phyloP scores from a whole-genome alignment of 2,329 filamentous ascomycete genomes.

The Rutstroemia sp. region DNA sequence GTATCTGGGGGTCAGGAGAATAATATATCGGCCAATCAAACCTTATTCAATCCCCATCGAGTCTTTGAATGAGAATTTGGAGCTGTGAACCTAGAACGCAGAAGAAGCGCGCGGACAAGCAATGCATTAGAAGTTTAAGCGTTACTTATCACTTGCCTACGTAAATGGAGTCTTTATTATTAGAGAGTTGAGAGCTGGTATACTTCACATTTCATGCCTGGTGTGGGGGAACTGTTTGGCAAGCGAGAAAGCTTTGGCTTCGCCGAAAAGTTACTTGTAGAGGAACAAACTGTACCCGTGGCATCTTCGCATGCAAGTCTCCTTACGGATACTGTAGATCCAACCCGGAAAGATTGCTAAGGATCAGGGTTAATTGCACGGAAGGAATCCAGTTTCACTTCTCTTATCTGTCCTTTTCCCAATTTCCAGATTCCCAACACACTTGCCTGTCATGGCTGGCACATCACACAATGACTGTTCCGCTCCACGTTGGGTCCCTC shows the following conservation, averaged over 20 bases:
- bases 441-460: no score
- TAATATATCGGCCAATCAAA: neutral
- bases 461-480: no score
- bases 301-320: neutral
- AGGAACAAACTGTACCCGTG: neutral
- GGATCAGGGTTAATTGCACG: conserved; percentile 14
- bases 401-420: no score
- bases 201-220: neutral
- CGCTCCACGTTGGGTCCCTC: no score
- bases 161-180: neutral
- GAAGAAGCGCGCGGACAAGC: no score
- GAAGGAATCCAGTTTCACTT: conserved; percentile 7
- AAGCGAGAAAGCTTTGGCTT: neutral
- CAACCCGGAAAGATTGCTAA: neutral
- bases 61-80: neutral
- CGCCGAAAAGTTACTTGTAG: neutral
- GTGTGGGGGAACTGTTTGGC: neutral
- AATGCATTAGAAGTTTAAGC: neutral
- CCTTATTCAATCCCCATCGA: neutral
- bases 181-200: neutral
- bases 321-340: neutral
- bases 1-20: no score
- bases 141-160: no score
- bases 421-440: no score
- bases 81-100: neutral